phyloP scores from a whole-genome alignment of 148 eudicot genomes.

The Chenopodium quinoa region DNA sequence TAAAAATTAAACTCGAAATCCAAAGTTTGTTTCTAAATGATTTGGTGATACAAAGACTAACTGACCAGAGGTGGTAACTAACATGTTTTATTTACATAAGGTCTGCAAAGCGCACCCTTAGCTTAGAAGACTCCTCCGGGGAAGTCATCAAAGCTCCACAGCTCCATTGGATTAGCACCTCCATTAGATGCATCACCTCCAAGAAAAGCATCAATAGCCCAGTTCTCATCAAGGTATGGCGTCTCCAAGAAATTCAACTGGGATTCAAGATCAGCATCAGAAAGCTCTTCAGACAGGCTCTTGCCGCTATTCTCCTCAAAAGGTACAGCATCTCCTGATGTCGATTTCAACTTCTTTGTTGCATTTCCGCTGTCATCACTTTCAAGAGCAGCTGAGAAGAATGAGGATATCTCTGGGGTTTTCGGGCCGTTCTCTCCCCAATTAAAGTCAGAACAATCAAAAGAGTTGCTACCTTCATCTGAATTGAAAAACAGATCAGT shows the following conservation, averaged over 20 bases:
- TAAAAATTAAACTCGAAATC: conserved; percentile 8
- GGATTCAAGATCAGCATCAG: conserved; percentile 54
- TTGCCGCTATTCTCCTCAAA: conserved; percentile 31
- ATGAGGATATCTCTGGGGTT: conserved; percentile 78
- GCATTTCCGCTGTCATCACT: conserved; percentile 44
- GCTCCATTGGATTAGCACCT: conserved; percentile 41
- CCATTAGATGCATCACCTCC: conserved; percentile 48
- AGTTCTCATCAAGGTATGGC: conserved; percentile 62
- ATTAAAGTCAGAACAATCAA: conserved; percentile 67
- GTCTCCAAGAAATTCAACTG: conserved; percentile 59
- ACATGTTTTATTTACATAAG: conserved; percentile 58
- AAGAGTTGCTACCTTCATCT: conserved; percentile 78
- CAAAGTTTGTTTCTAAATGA: background rate
- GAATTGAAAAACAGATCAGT: conserved; percentile 46
- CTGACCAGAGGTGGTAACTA: conserved; percentile 31
- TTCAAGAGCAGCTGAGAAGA: conserved; percentile 53
- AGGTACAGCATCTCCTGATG: conserved; percentile 33
- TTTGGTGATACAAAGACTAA: conserved; percentile 6
- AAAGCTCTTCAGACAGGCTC: conserved; percentile 37
- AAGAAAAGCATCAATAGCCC: conserved; percentile 76
- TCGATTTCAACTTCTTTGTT: conserved; percentile 54
- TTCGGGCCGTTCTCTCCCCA: conserved; percentile 62
- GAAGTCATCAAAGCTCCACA: conserved; percentile 76
- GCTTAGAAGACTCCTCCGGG: conserved; percentile 51
- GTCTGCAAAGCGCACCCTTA: conserved; percentile 13